phyloP scores from a whole-genome alignment of 176 grass and related monocot genomes.

The Zizania latifolia region DNA sequence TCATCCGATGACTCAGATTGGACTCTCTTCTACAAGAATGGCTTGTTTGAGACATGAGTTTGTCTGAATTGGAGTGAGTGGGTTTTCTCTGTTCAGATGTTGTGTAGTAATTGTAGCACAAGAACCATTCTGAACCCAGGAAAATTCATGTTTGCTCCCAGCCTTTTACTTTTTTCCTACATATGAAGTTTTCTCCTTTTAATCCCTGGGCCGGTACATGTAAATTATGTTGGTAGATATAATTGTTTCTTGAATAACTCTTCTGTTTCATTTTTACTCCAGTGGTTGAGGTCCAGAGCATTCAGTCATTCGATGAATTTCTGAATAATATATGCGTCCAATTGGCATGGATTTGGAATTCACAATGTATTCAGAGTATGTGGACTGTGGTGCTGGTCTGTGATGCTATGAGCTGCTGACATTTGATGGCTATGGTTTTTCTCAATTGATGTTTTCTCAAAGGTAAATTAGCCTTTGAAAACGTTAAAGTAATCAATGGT shows the following conservation, averaged over 20 bases:
- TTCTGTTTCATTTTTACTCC: slow-evolving; percentile 16
- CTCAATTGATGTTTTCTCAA: no score
- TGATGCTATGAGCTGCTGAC: background rate
- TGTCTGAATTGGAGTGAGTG: background rate
- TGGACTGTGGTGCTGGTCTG: background rate
- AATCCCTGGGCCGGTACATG: slow-evolving; percentile 14
- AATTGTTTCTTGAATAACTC: slow-evolving; percentile 28
- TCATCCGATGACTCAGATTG: slow-evolving; percentile 77
- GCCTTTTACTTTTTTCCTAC: slow-evolving; percentile 29
- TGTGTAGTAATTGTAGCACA: slow-evolving; percentile 38
- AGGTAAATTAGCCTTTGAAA: no score
- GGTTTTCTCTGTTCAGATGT: slow-evolving; percentile 23
- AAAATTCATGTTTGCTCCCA: slow-evolving; percentile 12
- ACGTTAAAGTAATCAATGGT: no score
- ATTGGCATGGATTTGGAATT: background rate
- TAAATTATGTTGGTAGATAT: slow-evolving; percentile 35
- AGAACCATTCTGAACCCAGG: background rate
- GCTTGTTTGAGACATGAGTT: slow-evolving; percentile 74
- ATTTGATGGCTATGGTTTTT: background rate
- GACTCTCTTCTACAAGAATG: slow-evolving; percentile 73
- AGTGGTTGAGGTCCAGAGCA: background rate
- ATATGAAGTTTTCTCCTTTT: slow-evolving; percentile 19
- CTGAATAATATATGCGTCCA: background rate
- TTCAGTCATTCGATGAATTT: background rate
- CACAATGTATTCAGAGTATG: background rate